Base-by-base conservation (phyloP, 2,329 filamentous ascomycete genomes). In the Diaporthe sp. region DNA sequence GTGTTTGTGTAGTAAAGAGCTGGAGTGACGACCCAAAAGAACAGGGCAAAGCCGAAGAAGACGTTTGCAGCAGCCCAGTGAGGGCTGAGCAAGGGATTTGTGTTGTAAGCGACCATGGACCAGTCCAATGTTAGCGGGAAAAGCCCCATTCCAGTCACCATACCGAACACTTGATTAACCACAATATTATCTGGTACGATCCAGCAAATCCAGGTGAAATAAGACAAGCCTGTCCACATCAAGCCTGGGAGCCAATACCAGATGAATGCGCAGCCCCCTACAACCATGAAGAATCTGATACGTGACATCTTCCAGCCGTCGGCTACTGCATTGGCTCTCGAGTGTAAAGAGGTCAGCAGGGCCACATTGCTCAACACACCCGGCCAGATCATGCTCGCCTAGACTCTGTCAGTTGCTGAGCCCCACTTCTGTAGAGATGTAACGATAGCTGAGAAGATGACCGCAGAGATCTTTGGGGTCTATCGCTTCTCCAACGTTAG, bases 111-210 rank as follows among this genome's bases (percentile, higher is more conserved):
- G 9, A 77, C 61, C 73, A 77, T 73, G 68, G 88, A 89, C 92
- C 92, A 94, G 82, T 94, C 92, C 75, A 94, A 91, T 0, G 91
- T 92, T 19, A 93, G 87, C 15, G 92, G 92, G 37, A 93, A 85
- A 17, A 94, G 83, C 0, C 89, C 91, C 6, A 93, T 83, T 0
- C 92, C 92, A 8, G 89, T 89, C 73, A 87, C 86, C 8, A 90
- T 91, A 4, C 92, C 92, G 75, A 93, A 93, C 9, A 94, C 80
- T 80, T 93, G 91, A 80, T 94, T 94, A 75, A 93, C 84, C 19
- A 91, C 82, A 3, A 90, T 84, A 76, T 89, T 92, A 46, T 91
- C 86, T 2, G 92, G 92, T 13, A 87, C 88, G 77, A 92, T 90
- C 91, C 92, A 93, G 49, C 88, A 90, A 15, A 89, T 84, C 83